Evolutionary conservation across 371 early-diverging fungal species (phyloP), one percentile per base, ranked within the genome.

Genomic region (Mucor ambiguus): DNA sequence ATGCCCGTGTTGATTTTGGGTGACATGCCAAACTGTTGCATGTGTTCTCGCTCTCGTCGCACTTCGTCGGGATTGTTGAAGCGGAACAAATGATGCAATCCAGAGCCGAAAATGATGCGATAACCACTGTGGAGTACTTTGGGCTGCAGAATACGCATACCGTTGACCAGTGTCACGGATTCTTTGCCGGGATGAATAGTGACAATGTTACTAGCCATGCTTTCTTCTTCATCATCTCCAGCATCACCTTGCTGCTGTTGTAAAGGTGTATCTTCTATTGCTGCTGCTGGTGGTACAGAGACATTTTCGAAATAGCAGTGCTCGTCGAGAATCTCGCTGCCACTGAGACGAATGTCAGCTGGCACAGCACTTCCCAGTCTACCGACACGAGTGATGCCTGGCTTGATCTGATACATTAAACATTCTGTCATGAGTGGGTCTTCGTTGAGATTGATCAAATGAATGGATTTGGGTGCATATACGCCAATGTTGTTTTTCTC

Each of bases 391-490:
- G 94, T 93, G 12, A 75, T 74, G 18, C 95, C 95, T 4, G 85
- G 85, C 61, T 91, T 91, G 60, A 96, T 81, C 61, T 90, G 90
- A 71, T 95, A 95, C 44, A 96, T 88, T 12, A 96, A 72, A 60
- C 94, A 94, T 71, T 96, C 93, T 9, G 91, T 88, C 91, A 93
- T 90, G 22, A 92, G 82, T 20, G 95, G 94, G 71, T 96, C 94
- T 63, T 95, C 95, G 65, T 90, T 93, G 46, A 94, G 79, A 64
- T 95, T 96, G 62, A 95, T 90, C 52, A 96, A 74, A 73, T 95
- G 94, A 29, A 89, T 82, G 33, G 87, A 84, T 63, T 90, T 89
- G 0, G 96, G 95, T 7, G 92, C 89, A 66, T 89, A 87, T 0
- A 95, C 83, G 2, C 94, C 95, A 57, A 92, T 87, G 30, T 88